A percentile compares a stretch with the other conserved stretches of the same genome.
phyloP scores from a whole-genome alignment of 192 early-diverging fungal genomes.

The Coemansia sp. region DNA sequence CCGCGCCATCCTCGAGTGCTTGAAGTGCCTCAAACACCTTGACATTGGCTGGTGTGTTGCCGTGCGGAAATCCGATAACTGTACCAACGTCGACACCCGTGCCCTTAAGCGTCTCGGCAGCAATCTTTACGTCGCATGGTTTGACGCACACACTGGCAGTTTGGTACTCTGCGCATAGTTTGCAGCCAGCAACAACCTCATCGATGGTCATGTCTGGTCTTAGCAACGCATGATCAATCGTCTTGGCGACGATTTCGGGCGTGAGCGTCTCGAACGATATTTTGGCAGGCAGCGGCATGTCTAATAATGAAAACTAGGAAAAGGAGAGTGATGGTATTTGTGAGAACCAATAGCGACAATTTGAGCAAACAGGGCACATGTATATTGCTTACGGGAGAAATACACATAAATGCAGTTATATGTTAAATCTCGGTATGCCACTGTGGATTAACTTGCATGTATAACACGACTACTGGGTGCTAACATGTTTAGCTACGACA shows the following conservation, averaged over 20 bases:
- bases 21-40: conserved; percentile 59
- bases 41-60: conserved; percentile 53
- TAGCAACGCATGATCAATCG: conserved; percentile 63
- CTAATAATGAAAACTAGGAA: not conserved
- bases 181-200: conserved; percentile 58
- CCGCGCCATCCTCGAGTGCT: conserved; percentile 60
- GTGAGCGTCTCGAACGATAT: conserved; percentile 55
- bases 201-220: conserved; percentile 57
- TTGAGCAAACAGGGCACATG: not conserved
- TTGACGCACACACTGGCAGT: conserved; percentile 62
- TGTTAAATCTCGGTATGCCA: no score
- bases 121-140: conserved; percentile 61
- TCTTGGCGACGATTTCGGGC: conserved; percentile 55
- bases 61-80: conserved; percentile 64
- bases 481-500: no score
- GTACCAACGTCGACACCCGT: conserved; percentile 60
- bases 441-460: no score
- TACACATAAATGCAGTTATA: no score
- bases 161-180: conserved; percentile 54
- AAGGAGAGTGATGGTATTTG: not conserved
- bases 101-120: conserved; percentile 36
- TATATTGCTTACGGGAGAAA: no score
- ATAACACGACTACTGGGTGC: no score
- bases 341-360: not conserved
- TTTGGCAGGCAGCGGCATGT: conserved; percentile 15